Evolutionary conservation across 306 rosid species (phyloP).

Genomic region (Arachis hypogaea): DNA sequence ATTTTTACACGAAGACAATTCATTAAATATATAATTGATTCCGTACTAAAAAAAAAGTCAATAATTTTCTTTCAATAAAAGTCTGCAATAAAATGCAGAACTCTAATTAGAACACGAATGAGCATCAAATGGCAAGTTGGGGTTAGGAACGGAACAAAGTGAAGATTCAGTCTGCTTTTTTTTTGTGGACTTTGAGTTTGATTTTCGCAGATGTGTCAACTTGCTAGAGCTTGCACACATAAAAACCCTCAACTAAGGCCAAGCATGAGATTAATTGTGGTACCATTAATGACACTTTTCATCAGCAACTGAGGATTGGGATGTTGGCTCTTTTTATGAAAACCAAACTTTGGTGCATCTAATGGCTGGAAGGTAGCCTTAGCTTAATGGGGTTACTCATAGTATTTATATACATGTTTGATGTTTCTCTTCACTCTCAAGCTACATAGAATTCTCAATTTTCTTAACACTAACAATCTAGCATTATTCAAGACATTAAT

Average conservation of each 20-base stretch:
- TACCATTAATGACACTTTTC: slow-evolving; percentile 68
- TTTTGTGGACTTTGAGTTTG: background rate
- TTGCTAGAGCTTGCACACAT: slow-evolving; percentile 77
- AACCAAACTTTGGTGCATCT: slow-evolving; percentile 55
- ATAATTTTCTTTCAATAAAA: too few relatives aligned
- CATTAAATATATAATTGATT: too few relatives aligned
- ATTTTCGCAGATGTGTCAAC: slow-evolving; percentile 59
- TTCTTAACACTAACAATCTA: background rate
- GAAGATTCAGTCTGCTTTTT: background rate
- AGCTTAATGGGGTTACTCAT: background rate
- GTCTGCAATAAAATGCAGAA: too few relatives aligned
- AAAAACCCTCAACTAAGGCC: slow-evolving; percentile 80
- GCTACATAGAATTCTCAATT: slow-evolving; percentile 22
- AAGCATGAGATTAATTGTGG: slow-evolving; percentile 83
- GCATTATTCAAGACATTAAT: background rate
- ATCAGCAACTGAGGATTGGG: slow-evolving; percentile 72
- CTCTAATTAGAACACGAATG: too few relatives aligned
- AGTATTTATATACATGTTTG: background rate
- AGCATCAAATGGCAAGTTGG: slow-evolving; percentile 11
- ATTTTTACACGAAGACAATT: too few relatives aligned
- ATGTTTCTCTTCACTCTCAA: background rate
- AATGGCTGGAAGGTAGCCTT: slow-evolving; percentile 56
- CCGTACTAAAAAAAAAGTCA: too few relatives aligned
- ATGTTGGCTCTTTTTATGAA: slow-evolving; percentile 66
- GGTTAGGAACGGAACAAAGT: background rate